Evolutionary conservation across 768 basidiomycete species (phyloP), one percentile per base, ranked within the genome.

Genomic region (Russula foetens): DNA sequence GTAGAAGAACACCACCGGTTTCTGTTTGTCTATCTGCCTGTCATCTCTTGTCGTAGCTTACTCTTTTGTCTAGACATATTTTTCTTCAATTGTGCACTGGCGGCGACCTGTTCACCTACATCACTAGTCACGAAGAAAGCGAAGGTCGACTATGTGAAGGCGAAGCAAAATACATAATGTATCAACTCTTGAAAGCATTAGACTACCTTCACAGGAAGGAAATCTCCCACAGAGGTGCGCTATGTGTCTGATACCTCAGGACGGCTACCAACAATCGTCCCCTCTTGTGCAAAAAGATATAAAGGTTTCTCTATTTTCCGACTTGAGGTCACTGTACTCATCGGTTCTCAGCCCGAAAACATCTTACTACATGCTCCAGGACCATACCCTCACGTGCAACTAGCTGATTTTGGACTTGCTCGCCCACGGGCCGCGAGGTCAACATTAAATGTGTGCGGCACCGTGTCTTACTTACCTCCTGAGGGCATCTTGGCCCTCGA

Each of bases 391-490:
- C 87, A 86, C 43, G 84, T 93, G 43, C 78, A 90, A 53, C 85
- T 93, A 41, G 91, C 91, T 21, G 91, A 93, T 71, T 93, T 93
- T 69, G 91, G 91, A 9, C 81, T 92, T 19, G 91, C 91, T 11
- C 83, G 90, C 19, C 82, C 84, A 7, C 84, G 84, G 66, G 84
- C 90, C 2, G 84, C 85, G 67, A 85, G 92, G 77, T 85, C 87
- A 68, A 92, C 91, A 0, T 76, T 90, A 67, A 90, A 90, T 65
- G 90, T 90, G 45, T 91, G 87, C 61, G 91, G 91, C n/a, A 92
- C 91, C 0, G 83, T 92, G 21, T 85, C 88, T 1, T 93, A 92
- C 71, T 76, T 93, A 17, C 90, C 90, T 8, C 90, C 90, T 0
- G 91, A 93, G 72, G 91, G 89, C 12, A 82, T 93, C 39, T 76